Percentiles rank a stretch among this genome's conserved stretches.
phyloP scores from a whole-genome alignment of 2,329 filamentous ascomycete genomes.

The Trichoderma oligosporum region DNA sequence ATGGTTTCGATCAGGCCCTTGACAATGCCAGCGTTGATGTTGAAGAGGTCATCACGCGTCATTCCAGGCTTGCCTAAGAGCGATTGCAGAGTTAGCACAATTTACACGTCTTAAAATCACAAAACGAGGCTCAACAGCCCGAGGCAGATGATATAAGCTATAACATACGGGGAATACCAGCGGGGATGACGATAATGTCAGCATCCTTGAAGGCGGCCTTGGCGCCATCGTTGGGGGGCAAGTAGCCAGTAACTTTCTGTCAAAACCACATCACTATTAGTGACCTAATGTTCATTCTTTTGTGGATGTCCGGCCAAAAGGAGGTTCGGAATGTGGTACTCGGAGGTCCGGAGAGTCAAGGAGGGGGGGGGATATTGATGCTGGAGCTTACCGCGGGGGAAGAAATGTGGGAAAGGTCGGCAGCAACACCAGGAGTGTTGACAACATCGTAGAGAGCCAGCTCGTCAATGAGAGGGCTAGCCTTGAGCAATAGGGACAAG shows the following conservation, averaged over 20 bases:
- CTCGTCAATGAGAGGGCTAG: slow-evolving; percentile 81
- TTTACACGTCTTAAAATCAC: not conserved
- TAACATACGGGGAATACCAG: slow-evolving; percentile 86
- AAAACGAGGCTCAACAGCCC: not conserved
- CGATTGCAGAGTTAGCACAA: slow-evolving; percentile 24
- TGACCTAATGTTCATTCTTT: not conserved
- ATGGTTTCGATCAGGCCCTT: slow-evolving; percentile 86
- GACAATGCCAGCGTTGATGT: slow-evolving; percentile 98
- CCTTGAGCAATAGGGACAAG: slow-evolving; percentile 93
- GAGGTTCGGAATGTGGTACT: not conserved
- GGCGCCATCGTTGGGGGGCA: slow-evolving; percentile 80
- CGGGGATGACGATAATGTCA: slow-evolving; percentile 95
- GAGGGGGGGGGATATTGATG: not conserved
- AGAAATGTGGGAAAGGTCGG: slow-evolving; percentile 97
- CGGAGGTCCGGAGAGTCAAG: slow-evolving; percentile 16
- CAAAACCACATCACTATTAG: slow-evolving; percentile 8
- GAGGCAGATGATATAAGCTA: not conserved
- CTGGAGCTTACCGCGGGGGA: slow-evolving; percentile 63
- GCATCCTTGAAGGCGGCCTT: slow-evolving; percentile 87
- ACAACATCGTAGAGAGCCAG: slow-evolving; percentile 98
- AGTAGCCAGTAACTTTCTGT: slow-evolving; percentile 81
- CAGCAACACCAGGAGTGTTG: slow-evolving; percentile 93
- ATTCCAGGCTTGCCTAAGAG: slow-evolving; percentile 90
- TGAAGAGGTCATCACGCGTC: slow-evolving; percentile 99
- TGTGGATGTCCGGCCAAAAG: slow-evolving; percentile 7